Evolutionary conservation across 345 rosid genomes (phyloP), one percentile per base, ranked within the genome.

Genomic region (Eucalyptus pauciflora): DNA sequence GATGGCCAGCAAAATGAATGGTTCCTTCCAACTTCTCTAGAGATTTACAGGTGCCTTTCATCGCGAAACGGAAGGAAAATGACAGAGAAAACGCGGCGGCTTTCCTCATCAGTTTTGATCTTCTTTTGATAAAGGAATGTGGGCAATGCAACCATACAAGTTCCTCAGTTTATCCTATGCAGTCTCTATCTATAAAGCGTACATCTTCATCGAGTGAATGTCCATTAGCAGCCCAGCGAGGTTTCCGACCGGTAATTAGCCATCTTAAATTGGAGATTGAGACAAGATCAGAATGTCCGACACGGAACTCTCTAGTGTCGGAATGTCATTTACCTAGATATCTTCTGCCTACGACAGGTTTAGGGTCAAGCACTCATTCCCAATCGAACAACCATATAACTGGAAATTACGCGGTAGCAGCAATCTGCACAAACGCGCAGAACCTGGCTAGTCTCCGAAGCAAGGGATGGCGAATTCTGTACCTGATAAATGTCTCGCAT

Each of bases 401-500:
- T 2, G 9, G 48, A 37, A 6, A 20, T 3, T 76, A 71, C 8
- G 48, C 29, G 29, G 25, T 10, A 10, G 46, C 81, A 71, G 81
- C 81, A 18, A 71, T 37, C 24, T 3, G 27, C 45, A 10, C 81
- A 71, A 18, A 10, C 46, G 29, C 9, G 29, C 48, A 76, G 83
- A 5, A 37, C 83, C 43, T 37, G 83, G 27, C 48, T 37, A 20
- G 83, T 37, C 48, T 76, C 14, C 5, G 27, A 76, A 20, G 43
- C 46, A 41, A 37, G 27, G 83, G 48, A 20, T 41, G 85, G 48
- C 29, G 85, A 76, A 76, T 76, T 76, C 7, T 3, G 85, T 90
- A 95, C 96, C 97, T 96, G 99, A 90, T 96, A 97, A 71, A 97
- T 95, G 52, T 96, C 98, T 5, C 94, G 91, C 94, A 95, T 91